Evolutionary conservation across 1,284 basidiomycete species (phyloP), one percentile per base, ranked within the genome.

Genomic region (Tetrapyrgos nigripes): DNA sequence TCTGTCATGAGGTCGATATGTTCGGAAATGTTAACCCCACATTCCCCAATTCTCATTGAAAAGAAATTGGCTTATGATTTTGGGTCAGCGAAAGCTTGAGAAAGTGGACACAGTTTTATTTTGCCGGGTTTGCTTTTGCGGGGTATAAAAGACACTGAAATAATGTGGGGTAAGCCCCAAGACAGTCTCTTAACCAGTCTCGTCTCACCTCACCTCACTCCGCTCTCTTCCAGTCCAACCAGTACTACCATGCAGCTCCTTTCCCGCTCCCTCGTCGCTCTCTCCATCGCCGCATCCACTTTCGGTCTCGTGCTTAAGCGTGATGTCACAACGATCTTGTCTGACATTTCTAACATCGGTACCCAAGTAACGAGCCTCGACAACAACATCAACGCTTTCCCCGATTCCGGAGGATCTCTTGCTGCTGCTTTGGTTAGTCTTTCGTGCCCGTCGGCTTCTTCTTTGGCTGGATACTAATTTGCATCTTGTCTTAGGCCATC

Each of bases 281-380:
- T 65, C 24, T 59, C 61, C 28, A 59, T 61, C 37, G 49, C 59
- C 27, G 57, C 59, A 37, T 44, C 59, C 37, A 57, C 57, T 1
- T 49, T 60, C 24, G 59, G 61, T 24, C 35, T 56, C 29, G 57
- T 60, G 46, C 19, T 62, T 48, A 65, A 58, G 50, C 62, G 65
- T 45, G 55, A 67, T 35, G 66, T 70, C 26, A 62, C 67, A n/a
- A 57, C 69, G 26, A 65, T 78, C 54, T 53, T 68, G 59, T 35
- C 67, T 21, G 74, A 76, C 62, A 70, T 76, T 49, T 61, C 62
- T 2, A 62, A 21, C 14, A 72, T 76, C 46, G 55, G 65, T 1
- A 60, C 67, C 11, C 66, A 69, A 43, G 62, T 73, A 14, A 70
- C 66, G 11, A 59, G 63, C 11, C 72, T 78, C 19, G 65, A 76